phyloP scores from a whole-genome alignment of 2,329 filamentous ascomycete species.

The Trichoderma lentiforme region DNA sequence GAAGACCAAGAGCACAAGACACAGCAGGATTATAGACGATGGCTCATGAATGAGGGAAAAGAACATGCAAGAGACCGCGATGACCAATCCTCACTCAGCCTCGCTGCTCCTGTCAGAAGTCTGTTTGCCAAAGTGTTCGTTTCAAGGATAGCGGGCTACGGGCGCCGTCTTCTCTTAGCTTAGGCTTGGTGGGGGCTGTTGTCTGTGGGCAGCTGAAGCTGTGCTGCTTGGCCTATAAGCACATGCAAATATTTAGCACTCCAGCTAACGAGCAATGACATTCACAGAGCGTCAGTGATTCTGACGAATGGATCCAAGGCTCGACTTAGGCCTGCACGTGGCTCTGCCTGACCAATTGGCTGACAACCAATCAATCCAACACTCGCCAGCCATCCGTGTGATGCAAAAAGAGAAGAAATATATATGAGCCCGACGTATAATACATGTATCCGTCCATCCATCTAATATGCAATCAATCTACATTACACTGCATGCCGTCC shows the following conservation, averaged over 20 bases:
- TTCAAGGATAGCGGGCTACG: neutral
- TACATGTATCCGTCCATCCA: neutral
- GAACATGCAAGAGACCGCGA: neutral
- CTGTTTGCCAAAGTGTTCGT: neutral
- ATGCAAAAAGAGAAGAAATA: neutral
- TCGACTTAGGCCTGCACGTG: neutral
- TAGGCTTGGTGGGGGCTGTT: neutral
- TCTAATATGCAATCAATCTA: neutral
- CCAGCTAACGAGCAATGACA: neutral
- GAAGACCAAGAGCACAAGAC: neutral
- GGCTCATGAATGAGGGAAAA: neutral
- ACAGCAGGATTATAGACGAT: neutral
- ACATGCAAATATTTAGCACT: neutral
- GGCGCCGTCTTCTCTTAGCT: neutral
- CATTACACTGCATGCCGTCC: neutral
- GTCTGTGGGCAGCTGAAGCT: neutral
- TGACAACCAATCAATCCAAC: neutral
- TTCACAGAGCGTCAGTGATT: neutral
- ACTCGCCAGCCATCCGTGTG: neutral
- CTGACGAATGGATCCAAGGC: neutral
- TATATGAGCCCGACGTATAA: neutral
- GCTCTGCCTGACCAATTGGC: neutral
- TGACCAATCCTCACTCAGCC: conserved; percentile 5
- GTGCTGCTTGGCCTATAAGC: neutral
- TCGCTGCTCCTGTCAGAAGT: neutral